Evolutionary conservation across 2,329 filamentous ascomycete genomes (phyloP).

Genomic region (Curvularia verruculosa): DNA sequence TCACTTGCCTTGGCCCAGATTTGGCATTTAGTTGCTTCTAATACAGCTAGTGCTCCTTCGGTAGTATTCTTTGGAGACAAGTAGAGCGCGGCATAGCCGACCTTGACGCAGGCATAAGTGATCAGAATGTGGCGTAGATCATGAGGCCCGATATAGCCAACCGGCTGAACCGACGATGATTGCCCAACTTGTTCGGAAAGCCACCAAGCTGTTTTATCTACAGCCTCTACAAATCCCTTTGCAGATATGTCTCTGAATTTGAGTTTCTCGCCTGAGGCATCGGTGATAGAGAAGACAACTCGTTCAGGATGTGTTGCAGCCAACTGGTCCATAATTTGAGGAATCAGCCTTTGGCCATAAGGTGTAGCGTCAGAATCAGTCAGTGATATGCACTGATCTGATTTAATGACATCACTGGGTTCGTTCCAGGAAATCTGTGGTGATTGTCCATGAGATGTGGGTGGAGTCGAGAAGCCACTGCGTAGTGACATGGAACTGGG

Average conservation of each 20-base stretch:
- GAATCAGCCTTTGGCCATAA: constrained; percentile 29
- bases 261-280: constrained; percentile 6
- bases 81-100: constrained; percentile 42
- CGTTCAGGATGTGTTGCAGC: constrained; percentile 27
- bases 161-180: constrained; percentile 21
- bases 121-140: constrained; percentile 50
- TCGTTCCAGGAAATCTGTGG: not conserved
- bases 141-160: constrained; percentile 38
- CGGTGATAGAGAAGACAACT: constrained; percentile 25
- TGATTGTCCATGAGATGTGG: not conserved
- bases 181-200: constrained; percentile 32
- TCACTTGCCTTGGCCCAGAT: constrained; percentile 24
- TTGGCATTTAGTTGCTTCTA: constrained; percentile 25
- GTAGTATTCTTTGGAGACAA: constrained; percentile 31
- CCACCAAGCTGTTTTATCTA: constrained; percentile 45
- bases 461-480: constrained; percentile 12
- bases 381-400: not conserved
- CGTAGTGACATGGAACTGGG: constrained; percentile 3
- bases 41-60: constrained; percentile 28
- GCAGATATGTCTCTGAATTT: constrained; percentile 35
- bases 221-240: constrained; percentile 36
- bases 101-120: constrained; percentile 49
- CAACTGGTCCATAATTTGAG: constrained; percentile 30
- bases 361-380: not conserved
- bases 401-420: no score